Evolutionary conservation across 2,329 filamentous ascomycete genomes (phyloP), one percentile per base, ranked within the genome.

Genomic region (Myriangium duriaei): DNA sequence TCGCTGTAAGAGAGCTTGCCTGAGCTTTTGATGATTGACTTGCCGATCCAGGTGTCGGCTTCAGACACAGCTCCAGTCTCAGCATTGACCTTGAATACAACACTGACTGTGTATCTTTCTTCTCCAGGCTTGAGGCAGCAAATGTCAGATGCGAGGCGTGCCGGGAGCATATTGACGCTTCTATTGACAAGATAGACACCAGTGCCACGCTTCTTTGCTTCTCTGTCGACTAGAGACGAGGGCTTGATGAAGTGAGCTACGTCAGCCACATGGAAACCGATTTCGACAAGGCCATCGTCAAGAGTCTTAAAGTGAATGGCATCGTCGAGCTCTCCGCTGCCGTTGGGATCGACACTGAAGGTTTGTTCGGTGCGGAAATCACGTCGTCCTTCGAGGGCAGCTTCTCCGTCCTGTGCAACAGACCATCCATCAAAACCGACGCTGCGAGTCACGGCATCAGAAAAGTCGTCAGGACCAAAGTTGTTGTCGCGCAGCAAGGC

Each of bases 401-500:
- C 69, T 52, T 92, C 84, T 24, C 83, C 80, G 56, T 98, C 88
- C 52, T 80, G 83, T 28, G 75, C 72, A 37, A 95, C 65, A 11
- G 84, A 81, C 88, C 88, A 96, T 50, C 94, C 83, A 47, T 93
- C 84, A 49, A 86, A 80, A 28, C 84, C 84, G 46, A 96, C 83
- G 55, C 84, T 96, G 58, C 88, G 86, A 47, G 93, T 66, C 34
- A 98, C 91, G 40, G 91, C 88, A 53, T 98, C 91, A 4, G 88
- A 93, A 60, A 98, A 98, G 48, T 96, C 91, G 53, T 98, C 91
- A 0, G 87, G 87, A 11, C 83, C 82, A 56, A 98, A 98, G 67
- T 98, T 98, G 72, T 98, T 98, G 67, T 98, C 91, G 44, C 91
- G 81, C 36, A 98, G 74, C 41, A 98, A 74, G 41, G 91, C 91